phyloP scores from a whole-genome alignment of 805 yeast species.

The Lipomyces sp. region DNA sequence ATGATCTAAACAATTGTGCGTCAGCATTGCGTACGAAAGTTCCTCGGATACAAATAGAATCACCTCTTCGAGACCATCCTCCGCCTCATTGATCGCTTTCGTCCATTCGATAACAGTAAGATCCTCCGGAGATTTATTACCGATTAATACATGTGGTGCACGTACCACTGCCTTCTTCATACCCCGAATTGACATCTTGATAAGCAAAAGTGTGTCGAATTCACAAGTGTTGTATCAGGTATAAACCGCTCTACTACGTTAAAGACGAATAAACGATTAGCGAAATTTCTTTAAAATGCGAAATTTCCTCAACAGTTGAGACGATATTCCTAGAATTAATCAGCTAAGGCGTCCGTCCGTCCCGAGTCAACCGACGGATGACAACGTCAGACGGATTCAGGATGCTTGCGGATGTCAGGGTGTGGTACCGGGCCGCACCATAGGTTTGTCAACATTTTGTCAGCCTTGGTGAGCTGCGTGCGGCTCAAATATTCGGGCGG shows the following conservation, averaged over 20 bases:
- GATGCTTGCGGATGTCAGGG: constrained; percentile 4
- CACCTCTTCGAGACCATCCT: constrained; percentile 42
- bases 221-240: background rate
- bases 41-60: background rate
- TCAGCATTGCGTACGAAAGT: background rate
- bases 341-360: background rate
- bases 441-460: too few species aligned
- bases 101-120: constrained; percentile 45
- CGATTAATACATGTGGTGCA: constrained; percentile 47
- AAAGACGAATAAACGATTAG: background rate
- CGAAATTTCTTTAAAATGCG: background rate
- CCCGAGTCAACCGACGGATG: background rate
- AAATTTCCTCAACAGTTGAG: background rate
- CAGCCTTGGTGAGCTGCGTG: too few species aligned
- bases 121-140: constrained; percentile 46
- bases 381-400: background rate
- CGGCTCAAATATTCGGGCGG: too few species aligned
- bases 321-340: background rate
- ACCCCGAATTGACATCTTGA: constrained; percentile 43
- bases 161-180: constrained; percentile 47
- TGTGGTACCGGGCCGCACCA: background rate
- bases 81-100: constrained; percentile 45
- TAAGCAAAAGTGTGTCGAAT: background rate
- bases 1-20: constrained; percentile 25
- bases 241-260: background rate